Evolutionary conservation across 371 early-diverging fungal species (phyloP).

Genomic region (Blyttiomyces sp.): DNA sequence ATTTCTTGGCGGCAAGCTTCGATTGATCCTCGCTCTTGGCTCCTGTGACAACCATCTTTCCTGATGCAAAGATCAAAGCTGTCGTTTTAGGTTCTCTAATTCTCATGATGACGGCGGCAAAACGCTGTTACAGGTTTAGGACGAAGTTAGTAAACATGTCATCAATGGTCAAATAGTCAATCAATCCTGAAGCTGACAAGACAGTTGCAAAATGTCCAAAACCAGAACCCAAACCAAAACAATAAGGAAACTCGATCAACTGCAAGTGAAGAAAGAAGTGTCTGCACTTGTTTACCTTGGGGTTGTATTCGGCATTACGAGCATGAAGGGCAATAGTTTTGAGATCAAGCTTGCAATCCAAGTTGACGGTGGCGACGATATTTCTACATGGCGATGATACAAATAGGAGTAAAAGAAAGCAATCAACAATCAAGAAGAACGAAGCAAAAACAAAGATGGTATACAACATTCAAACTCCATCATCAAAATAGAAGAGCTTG

Average conservation of each 20-base stretch:
- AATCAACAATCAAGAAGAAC: too few species aligned
- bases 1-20: slow-evolving; percentile 98
- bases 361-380: slow-evolving; percentile 99
- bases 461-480: too few species aligned
- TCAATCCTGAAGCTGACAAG: not conserved
- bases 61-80: slow-evolving; percentile 99
- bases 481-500: too few species aligned
- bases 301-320: slow-evolving; percentile 99
- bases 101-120: slow-evolving; percentile 99
- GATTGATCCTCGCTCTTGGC: slow-evolving; percentile 97
- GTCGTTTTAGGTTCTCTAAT: slow-evolving; percentile 99
- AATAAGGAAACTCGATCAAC: too few species aligned
- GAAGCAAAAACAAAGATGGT: too few species aligned
- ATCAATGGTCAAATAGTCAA: too few species aligned
- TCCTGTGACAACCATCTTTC: slow-evolving; percentile 99
- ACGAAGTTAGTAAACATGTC: too few species aligned
- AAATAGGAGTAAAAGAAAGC: too few species aligned
- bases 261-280: not conserved
- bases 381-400: too few species aligned
- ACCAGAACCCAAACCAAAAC: not conserved
- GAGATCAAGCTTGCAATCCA: slow-evolving; percentile 98
- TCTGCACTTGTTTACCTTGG: slow-evolving; percentile 80
- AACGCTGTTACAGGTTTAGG: slow-evolving; percentile 81
- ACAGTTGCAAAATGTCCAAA: not conserved
- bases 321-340: slow-evolving; percentile 99